These are phyloP conservation scores for Exophiala dermatitidis DNA, from an alignment of 2,329 filamentous ascomycete species.

Conservation along the genomic window DNA sequence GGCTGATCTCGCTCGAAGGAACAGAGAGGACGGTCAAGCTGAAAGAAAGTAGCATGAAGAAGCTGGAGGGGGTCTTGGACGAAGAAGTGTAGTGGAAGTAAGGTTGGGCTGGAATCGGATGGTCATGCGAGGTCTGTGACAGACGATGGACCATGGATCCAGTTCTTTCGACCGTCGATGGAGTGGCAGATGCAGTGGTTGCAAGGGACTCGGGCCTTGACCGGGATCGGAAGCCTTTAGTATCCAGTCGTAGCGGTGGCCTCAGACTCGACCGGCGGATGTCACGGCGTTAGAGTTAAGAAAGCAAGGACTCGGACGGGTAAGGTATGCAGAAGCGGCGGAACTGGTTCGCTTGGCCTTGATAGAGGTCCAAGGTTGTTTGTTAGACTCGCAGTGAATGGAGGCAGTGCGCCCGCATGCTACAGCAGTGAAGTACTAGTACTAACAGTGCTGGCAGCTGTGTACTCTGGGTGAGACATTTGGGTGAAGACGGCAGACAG, in stretches of 20 bases:
- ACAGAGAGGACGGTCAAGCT: neutral
- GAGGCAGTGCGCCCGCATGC: too few species aligned
- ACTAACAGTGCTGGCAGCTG: too few species aligned
- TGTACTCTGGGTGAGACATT: too few species aligned
- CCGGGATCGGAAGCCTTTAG: neutral
- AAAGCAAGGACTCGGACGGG: too few species aligned
- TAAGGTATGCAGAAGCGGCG: too few species aligned
- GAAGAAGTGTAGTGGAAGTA: slow-evolving; percentile 20
- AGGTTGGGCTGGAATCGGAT: slow-evolving; percentile 16
- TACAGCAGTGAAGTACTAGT: too few species aligned
- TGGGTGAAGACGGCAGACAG: too few species aligned
- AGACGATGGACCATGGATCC: neutral
- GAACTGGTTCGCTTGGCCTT: too few species aligned
- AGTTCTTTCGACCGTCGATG: neutral
- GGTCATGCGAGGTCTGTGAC: slow-evolving; percentile 20
- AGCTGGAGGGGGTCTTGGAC: neutral
- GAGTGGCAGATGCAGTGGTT: neutral
- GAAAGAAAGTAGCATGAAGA: slow-evolving; percentile 3
- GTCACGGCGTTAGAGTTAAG: neutral
- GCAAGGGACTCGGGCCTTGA: neutral
- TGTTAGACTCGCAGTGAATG: too few species aligned
- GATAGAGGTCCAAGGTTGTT: too few species aligned
- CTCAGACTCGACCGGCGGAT: neutral
- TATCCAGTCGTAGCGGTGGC: neutral
- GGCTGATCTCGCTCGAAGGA: neutral